These are phyloP conservation scores for Coix lacrymajobi DNA, from an alignment of 176 grass and related monocot species.

Conservation along the genomic window DNA sequence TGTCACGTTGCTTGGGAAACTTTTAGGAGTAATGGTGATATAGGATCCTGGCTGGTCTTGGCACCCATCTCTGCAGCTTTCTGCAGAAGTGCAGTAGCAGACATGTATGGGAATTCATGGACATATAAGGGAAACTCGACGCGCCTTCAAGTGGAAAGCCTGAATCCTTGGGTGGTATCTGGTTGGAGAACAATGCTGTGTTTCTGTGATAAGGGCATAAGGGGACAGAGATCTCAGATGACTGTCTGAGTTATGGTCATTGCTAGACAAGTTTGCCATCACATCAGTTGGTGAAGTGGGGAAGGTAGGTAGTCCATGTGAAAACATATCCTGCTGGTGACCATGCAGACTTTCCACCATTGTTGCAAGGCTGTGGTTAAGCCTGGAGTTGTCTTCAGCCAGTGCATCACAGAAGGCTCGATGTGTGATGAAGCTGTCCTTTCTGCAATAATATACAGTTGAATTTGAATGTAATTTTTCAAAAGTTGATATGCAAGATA, in stretches of 20 bases:
- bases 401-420: conserved; percentile 58
- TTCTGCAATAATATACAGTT: conserved; percentile 38
- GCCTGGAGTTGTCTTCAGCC: conserved; percentile 44
- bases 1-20: conserved; percentile 40
- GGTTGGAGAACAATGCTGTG: conserved; percentile 41
- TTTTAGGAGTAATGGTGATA: conserved; percentile 56
- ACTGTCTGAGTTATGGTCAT: conserved; percentile 31
- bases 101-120: conserved; percentile 58
- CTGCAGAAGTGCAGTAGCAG: conserved; percentile 63
- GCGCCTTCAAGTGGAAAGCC: conserved; percentile 36
- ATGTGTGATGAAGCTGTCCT: conserved; percentile 70
- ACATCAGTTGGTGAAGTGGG: conserved; percentile 36
- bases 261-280: conserved; percentile 36
- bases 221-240: conserved; percentile 46
- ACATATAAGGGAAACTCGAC: conserved; percentile 38
- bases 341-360: conserved; percentile 58
- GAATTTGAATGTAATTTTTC: conserved; percentile 1
- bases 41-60: conserved; percentile 56
- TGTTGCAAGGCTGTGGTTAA: conserved; percentile 41
- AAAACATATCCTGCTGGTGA: conserved; percentile 42
- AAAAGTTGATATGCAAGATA: not conserved
- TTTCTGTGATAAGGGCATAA: conserved; percentile 49
- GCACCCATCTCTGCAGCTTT: conserved; percentile 64
- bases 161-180: conserved; percentile 29
- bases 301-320: conserved; percentile 38